phyloP scores from a whole-genome alignment of 345 rosid genomes.

The Eucalyptus cloeziana region DNA sequence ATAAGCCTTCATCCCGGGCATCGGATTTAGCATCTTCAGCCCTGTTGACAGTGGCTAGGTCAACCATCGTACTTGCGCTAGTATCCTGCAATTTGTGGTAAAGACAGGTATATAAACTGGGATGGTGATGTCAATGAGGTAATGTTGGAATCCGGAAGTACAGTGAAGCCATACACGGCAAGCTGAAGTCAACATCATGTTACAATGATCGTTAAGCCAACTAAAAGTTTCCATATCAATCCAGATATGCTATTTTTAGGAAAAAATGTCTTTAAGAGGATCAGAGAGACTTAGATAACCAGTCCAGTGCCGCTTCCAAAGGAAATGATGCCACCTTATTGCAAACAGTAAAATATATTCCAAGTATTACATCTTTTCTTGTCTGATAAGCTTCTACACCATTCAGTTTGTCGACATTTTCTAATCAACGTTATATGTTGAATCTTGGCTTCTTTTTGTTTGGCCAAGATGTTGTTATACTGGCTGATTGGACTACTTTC shows the following conservation, averaged over 20 bases:
- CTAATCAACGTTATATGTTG: neutral
- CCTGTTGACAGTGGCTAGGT: neutral
- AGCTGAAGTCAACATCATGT: neutral
- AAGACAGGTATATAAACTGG: neutral
- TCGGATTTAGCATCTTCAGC: neutral
- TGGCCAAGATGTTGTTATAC: neutral
- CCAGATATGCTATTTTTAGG: neutral
- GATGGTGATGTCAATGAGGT: neutral
- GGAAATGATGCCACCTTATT: neutral
- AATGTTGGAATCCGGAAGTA: neutral
- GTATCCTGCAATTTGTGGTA: constrained; percentile 2
- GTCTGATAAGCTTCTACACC: neutral
- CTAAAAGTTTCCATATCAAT: neutral
- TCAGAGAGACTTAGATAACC: neutral
- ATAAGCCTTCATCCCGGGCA: constrained; percentile 6
- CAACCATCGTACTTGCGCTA: neutral
- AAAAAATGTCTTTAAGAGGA: neutral
- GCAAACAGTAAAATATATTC: neutral
- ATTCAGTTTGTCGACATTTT: neutral
- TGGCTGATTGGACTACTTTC: neutral
- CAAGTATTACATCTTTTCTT: neutral
- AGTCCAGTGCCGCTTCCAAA: neutral
- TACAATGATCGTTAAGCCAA: neutral
- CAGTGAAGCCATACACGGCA: neutral
- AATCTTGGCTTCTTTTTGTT: neutral